Base-by-base conservation (phyloP, 805 yeast species). In the Blastobotrys attinorum region DNA sequence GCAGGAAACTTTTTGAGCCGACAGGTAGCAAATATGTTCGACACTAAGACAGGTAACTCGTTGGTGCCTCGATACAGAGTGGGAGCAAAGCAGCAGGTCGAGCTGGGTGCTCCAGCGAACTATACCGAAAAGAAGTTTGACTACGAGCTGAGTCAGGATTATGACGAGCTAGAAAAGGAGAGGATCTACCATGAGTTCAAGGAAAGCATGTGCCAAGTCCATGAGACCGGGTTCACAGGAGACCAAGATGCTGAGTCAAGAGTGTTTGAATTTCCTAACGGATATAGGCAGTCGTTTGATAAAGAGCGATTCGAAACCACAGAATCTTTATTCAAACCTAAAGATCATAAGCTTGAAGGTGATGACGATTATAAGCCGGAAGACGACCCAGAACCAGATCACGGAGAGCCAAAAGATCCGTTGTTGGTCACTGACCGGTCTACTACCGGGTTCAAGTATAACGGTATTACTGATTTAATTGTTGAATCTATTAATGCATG, bases 261-360 rank as follows among this genome's bases (percentile, higher is more conserved):
- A 44, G 60, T 66, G 35, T 82, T 69, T 58, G 83, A 81, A 59
- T 67, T 81, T 42, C 83, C 66, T 11, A 56, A 55, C 31, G 94
- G 94, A 1, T 79, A 81, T 51, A 70, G 75, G 22, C 58, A 83
- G 15, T 77, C 77, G 36, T 72, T 83, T 46, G 75, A 75, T 3
- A 63, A 67, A 33, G 83, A 79, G 51, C 69, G 95, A 46, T 79
- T 67, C 49, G 69, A 71, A 38, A 62, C 84, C 47, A 83, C 83
- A 1, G 92, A 88, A 57, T 69, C 83, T n/a, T 57, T 89, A 41
- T 86, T 88, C 58, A 73, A 69, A 37, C 90, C 94, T 3, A 61
- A 62, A 5, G 51, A 47, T n/a, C 40, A 43, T 59, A 66, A 31
- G 72, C 38, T 33, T 17, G 45, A 39, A 15, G 46, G 29, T n/a